Conservation (phyloP, 73 alveolate species). For the Tetrahymena malaccensis region DNA sequence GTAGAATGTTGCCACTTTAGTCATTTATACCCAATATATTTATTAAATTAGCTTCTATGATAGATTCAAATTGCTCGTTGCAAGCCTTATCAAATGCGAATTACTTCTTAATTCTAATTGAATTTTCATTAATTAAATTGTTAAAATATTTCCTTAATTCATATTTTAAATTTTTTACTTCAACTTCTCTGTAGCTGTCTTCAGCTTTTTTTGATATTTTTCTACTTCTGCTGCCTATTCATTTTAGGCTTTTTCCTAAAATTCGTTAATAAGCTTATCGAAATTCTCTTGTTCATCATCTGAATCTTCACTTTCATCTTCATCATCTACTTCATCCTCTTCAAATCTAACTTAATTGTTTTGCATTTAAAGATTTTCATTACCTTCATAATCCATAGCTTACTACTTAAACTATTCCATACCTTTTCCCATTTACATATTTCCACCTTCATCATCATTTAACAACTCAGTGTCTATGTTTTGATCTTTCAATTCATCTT, state of each 20-base stretch:
- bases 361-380: not conserved
- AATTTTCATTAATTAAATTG: not conserved
- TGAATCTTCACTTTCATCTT: not conserved
- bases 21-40: not conserved
- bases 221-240: not conserved
- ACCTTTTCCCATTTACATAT: not conserved
- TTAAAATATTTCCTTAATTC: not conserved
- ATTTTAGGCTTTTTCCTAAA: not conserved
- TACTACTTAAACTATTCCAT: not conserved
- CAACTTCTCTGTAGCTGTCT: not conserved
- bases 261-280: not conserved
- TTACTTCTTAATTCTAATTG: not conserved
- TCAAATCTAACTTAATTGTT: not conserved
- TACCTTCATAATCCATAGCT: not conserved
- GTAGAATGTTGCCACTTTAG: not conserved
- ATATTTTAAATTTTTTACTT: not conserved
- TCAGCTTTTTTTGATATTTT: not conserved
- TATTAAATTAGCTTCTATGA: not conserved
- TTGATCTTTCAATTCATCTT: not conserved
- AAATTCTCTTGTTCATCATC: not conserved
- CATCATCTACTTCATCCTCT: not conserved
- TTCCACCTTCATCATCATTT: not conserved
- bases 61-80: not conserved
- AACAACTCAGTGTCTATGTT: not conserved
- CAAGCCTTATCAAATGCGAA: not conserved